A percentile compares a stretch with the other conserved stretches of the same genome.
Conservation (phyloP, 257 asterid species). For the Capsicum baccatum region DNA sequence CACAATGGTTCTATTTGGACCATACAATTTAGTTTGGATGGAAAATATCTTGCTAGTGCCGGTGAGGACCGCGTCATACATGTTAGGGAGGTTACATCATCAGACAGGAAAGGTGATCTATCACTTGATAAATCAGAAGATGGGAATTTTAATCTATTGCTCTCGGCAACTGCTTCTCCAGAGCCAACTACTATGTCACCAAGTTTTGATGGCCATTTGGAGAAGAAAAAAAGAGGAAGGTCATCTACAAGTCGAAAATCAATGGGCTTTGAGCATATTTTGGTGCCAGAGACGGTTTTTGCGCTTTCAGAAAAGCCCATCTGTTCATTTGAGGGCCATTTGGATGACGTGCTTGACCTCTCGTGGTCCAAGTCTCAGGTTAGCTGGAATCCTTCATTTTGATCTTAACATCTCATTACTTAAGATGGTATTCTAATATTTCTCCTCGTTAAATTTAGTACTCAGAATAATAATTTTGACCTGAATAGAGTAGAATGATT, state of each 20-base stretch:
- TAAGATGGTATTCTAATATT: slow-evolving; percentile 14
- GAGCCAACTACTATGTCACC: slow-evolving; percentile 83
- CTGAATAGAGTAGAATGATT: slow-evolving; percentile 3
- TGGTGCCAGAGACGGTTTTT: slow-evolving; percentile 84
- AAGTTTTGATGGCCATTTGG: slow-evolving; percentile 63
- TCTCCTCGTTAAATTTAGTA: background rate
- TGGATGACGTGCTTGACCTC: slow-evolving; percentile 84
- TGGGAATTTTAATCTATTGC: slow-evolving; percentile 71
- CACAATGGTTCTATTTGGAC: slow-evolving; percentile 96
- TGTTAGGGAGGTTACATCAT: slow-evolving; percentile 85
- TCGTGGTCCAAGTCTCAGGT: slow-evolving; percentile 99
- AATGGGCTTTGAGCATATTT: slow-evolving; percentile 73
- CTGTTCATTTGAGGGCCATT: slow-evolving; percentile 87
- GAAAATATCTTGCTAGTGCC: slow-evolving; percentile 96
- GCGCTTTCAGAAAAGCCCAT: slow-evolving; percentile 81
- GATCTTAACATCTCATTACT: slow-evolving; percentile 12
- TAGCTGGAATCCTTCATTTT: slow-evolving; percentile 37
- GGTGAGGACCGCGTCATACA: slow-evolving; percentile 96
- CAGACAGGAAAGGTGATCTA: slow-evolving; percentile 85
- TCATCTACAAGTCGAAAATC: slow-evolving; percentile 83
- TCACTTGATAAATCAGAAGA: slow-evolving; percentile 77
- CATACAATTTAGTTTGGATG: slow-evolving; percentile 90
- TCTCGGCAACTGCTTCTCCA: slow-evolving; percentile 77
- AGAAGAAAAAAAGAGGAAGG: slow-evolving; percentile 86
- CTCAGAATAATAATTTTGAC: background rate